Percentiles rank a stretch among this genome's conserved stretches.
These are phyloP conservation scores for Erysimum cheiranthoides DNA, from an alignment of 345 rosid species.

Conservation along the genomic window DNA sequence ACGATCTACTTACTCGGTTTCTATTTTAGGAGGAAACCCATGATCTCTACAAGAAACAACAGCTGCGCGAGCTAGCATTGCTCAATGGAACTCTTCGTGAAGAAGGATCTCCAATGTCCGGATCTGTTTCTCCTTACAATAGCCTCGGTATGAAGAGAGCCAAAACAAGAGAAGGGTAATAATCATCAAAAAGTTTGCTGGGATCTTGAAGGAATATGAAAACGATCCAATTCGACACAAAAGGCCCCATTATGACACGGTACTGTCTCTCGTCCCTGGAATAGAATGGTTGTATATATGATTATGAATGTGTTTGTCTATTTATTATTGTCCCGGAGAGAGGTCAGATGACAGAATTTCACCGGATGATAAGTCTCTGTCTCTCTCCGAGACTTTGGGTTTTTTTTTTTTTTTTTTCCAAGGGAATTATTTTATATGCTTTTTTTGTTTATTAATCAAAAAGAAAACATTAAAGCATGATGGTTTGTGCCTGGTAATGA, in stretches of 20 bases:
- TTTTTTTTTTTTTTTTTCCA: conserved; percentile 22
- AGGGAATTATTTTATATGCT: background rate
- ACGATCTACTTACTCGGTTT: background rate
- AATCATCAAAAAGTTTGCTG: background rate
- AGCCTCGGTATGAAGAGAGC: conserved; percentile 97
- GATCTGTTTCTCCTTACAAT: conserved; percentile 89
- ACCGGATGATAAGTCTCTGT: conserved; percentile 28
- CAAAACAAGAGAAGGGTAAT: conserved; percentile 78
- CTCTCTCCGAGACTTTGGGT: conserved; percentile 25
- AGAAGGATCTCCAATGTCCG: conserved; percentile 94
- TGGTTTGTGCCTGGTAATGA: conserved; percentile 42
- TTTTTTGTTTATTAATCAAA: background rate
- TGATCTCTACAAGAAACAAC: conserved; percentile 95
- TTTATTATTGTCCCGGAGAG: conserved; percentile 32
- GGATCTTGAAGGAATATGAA: conserved; percentile 28
- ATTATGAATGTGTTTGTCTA: conserved; percentile 31
- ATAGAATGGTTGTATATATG: conserved; percentile 40
- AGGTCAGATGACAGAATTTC: conserved; percentile 27
- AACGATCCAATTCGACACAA: conserved; percentile 28
- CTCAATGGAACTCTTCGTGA: conserved; percentile 91
- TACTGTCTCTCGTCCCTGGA: conserved; percentile 35
- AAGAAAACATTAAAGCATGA: conserved; percentile 27
- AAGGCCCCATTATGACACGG: conserved; percentile 4
- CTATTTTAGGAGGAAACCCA: conserved; percentile 83
- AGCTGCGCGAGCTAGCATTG: conserved; percentile 92